Conservation (phyloP, 2,329 filamentous ascomycete species). For the Rasamsonia emersonii region DNA sequence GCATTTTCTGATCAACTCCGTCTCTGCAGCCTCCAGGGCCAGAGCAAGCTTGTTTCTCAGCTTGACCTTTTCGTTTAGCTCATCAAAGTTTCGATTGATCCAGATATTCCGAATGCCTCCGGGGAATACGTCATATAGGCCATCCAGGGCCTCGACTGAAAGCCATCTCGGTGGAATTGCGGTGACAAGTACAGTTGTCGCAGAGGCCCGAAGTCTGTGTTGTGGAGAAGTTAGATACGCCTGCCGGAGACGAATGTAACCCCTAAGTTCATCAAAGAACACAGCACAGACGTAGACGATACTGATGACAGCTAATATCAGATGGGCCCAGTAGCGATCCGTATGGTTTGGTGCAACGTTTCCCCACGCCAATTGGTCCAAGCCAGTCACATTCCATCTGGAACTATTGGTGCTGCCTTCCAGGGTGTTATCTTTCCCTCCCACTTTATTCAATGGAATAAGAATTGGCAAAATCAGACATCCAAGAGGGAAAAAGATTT, state of each 20-base stretch:
- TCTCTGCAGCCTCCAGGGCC: slow-evolving; percentile 72
- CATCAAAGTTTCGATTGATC: slow-evolving; percentile 85
- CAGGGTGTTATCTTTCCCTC: slow-evolving; percentile 55
- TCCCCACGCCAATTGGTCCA: slow-evolving; percentile 80
- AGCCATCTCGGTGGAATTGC: slow-evolving; percentile 89
- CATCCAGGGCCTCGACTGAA: slow-evolving; percentile 67
- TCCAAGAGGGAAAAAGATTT: slow-evolving; percentile 84
- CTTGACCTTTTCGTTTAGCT: slow-evolving; percentile 75
- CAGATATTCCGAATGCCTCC: slow-evolving; percentile 93
- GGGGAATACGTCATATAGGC: slow-evolving; percentile 90
- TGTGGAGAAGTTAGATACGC: slow-evolving; percentile 91
- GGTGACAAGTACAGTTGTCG: slow-evolving; percentile 88
- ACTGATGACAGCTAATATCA: slow-evolving; percentile 67
- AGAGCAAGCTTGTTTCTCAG: slow-evolving; percentile 62
- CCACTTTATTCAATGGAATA: slow-evolving; percentile 72
- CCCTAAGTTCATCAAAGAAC: slow-evolving; percentile 74
- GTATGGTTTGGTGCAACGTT: slow-evolving; percentile 65
- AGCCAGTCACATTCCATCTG: slow-evolving; percentile 49
- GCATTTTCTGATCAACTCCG: slow-evolving; percentile 68
- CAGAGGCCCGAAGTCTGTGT: slow-evolving; percentile 84
- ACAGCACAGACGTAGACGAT: slow-evolving; percentile 79
- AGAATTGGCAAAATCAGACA: slow-evolving; percentile 73
- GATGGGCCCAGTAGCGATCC: slow-evolving; percentile 71
- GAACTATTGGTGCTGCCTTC: slow-evolving; percentile 29
- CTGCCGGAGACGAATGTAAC: slow-evolving; percentile 88